Evolutionary conservation across 495 filamentous ascomycete species (phyloP).

Genomic region (Apodospora peruviana): DNA sequence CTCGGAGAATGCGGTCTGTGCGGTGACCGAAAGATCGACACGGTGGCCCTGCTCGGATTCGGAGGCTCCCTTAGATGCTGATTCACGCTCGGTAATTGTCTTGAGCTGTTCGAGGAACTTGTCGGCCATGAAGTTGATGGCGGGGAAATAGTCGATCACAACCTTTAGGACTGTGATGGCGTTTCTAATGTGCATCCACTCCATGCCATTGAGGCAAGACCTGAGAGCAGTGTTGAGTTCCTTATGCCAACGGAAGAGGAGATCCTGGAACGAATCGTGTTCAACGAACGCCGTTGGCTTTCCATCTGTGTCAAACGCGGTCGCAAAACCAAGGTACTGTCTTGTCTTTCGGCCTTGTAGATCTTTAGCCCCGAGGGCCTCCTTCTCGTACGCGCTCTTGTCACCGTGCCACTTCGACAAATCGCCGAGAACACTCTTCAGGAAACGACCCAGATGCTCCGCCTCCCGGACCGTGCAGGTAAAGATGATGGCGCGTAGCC

Average conservation of each 20-base stretch:
- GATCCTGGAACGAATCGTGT: constrained; percentile 77
- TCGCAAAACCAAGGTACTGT: constrained; percentile 50
- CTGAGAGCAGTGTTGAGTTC: constrained; percentile 69
- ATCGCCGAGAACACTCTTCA: constrained; percentile 73
- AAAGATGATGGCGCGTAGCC: constrained; percentile 75
- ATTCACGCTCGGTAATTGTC: constrained; percentile 68
- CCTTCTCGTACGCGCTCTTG: constrained; percentile 68
- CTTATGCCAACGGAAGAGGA: constrained; percentile 87
- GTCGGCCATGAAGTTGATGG: constrained; percentile 79
- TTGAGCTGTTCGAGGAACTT: constrained; percentile 64
- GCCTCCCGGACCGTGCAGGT: constrained; percentile 83
- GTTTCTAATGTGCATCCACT: constrained; percentile 98
- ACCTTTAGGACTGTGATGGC: constrained; percentile 86
- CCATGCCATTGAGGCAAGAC: constrained; percentile 66
- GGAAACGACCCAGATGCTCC: constrained; percentile 82
- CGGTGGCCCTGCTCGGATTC: constrained; percentile 61
- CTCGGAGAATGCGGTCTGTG: constrained; percentile 76
- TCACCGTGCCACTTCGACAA: constrained; percentile 79
- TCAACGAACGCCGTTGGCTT: constrained; percentile 64
- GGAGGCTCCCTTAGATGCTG: constrained; percentile 47
- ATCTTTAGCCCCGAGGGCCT: constrained; percentile 52
- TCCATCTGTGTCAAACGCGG: constrained; percentile 56
- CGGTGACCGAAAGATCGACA: constrained; percentile 85
- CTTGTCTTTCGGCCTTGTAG: constrained; percentile 29
- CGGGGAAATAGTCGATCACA: constrained; percentile 73